A percentile compares a stretch with the other conserved stretches of the same genome.
Evolutionary conservation across 768 basidiomycete genomes (phyloP).

Genomic region (Pholiota conissans): DNA sequence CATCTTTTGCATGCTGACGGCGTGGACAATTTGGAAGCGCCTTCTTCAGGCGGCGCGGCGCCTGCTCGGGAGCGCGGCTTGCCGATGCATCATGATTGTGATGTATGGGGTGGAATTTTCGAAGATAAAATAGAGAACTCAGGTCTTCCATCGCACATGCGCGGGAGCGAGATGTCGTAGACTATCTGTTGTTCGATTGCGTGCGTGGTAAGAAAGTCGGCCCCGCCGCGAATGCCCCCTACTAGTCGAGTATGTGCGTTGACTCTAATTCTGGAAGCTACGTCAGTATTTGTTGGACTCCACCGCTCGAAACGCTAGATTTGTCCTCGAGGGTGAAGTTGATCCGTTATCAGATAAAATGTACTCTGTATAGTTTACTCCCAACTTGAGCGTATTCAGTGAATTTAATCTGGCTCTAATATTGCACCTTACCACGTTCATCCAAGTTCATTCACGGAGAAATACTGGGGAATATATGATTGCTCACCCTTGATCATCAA

Average conservation of each 20-base stretch:
- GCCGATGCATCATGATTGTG: neutral
- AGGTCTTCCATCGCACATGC: neutral
- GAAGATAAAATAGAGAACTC: neutral
- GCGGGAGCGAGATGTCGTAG: neutral
- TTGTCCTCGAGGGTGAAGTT: no score
- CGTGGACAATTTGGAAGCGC: constrained; percentile 3
- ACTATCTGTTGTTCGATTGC: neutral
- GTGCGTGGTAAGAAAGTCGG: neutral
- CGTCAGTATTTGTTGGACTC: no score
- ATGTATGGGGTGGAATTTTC: neutral
- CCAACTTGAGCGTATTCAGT: no score
- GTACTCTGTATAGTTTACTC: no score
- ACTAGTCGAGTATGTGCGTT: neutral
- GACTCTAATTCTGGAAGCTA: neutral
- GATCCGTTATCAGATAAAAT: no score
- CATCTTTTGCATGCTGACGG: neutral
- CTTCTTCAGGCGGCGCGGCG: neutral
- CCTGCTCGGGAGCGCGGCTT: neutral
- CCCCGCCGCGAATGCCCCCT: neutral
- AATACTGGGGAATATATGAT: neutral
- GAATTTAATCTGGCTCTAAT: neutral
- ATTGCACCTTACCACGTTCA: neutral
- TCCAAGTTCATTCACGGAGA: neutral
- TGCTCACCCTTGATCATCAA: neutral
- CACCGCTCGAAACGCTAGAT: no score